Evolutionary conservation across 495 filamentous ascomycete species (phyloP), one percentile per base, ranked within the genome.

Genomic region (Penicillium tannophilum): DNA sequence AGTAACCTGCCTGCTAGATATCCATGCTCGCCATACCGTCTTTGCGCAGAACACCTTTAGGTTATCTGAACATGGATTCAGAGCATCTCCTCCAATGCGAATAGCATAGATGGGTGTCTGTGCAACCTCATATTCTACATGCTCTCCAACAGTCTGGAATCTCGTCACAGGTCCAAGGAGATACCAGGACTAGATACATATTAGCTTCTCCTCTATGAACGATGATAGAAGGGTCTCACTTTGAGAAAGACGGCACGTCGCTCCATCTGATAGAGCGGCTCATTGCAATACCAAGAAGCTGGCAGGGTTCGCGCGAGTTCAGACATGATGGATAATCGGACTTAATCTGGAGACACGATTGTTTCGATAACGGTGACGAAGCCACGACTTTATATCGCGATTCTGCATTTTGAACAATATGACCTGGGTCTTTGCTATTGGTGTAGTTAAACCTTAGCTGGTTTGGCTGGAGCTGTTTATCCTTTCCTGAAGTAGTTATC

Each of bases 161-260:
- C 78, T 67, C 17, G 82, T 84, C 17, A 85, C 72, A 0, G 84
- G 83, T n/a, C 83, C 84, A n/a, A 86, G 75, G 31, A 86, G 72
- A 67, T 86, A 84, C 84, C 84, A 86, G 30, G 83, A 78, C 82
- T 86, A 54, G 43, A 49, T 7, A 20, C 33, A 41, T 54, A 14
- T 69, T 60, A 70, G 51, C 20, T 23, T 26, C 14, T 55, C 9
- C 2, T n/a, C 14, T 19, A 20, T 3, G 5, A 42, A 16, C 9
- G 4, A 36, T 46, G 16, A 17, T 20, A n/a, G 30, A 12, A 42
- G 1, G 33, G 14, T 26, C 58, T 54, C 63, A 73, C 80, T 63
- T 83, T 85, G 19, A 79, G 39, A 64, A 86, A 85, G 12, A 86
- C 79, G 11, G 82, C 81, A 41, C 78, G 66, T 24, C 79, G 73